These are phyloP conservation scores for Arabis hirsuta DNA, from an alignment of 345 rosid species.

Conservation along the genomic window DNA sequence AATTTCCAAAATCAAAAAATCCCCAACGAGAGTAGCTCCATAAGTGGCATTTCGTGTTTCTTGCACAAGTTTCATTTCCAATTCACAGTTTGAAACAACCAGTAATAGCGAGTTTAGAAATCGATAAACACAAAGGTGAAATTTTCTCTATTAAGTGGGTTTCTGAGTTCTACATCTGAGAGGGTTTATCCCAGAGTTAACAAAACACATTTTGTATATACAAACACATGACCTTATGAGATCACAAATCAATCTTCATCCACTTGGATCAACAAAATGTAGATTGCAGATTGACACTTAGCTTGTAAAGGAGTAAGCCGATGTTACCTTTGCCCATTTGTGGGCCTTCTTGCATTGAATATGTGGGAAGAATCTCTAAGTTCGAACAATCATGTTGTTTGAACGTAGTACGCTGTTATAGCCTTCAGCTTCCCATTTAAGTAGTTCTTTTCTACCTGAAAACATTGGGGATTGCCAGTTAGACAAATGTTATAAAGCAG, in stretches of 20 bases:
- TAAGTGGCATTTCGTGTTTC: background rate
- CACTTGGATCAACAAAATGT: conserved; percentile 20
- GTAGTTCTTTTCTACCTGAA: conserved; percentile 83
- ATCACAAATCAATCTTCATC: conserved; percentile 6
- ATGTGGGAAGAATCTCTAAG: background rate
- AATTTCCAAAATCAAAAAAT: too few relatives aligned
- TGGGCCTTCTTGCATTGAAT: conserved; percentile 15
- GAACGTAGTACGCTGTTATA: conserved; percentile 85
- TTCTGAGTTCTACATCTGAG: background rate
- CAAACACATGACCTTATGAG: conserved; percentile 9
- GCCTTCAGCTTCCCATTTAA: conserved; percentile 89
- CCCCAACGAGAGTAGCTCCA: too few relatives aligned
- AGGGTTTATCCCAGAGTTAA: conserved; percentile 17
- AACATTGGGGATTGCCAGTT: conserved; percentile 26
- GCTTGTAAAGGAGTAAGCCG: too few relatives aligned
- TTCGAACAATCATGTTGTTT: conserved; percentile 32
- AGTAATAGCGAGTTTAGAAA: too few relatives aligned
- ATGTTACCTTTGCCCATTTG: background rate
- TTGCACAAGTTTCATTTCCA: background rate
- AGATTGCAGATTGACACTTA: background rate
- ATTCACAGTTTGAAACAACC: background rate
- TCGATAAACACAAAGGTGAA: background rate
- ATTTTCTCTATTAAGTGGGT: background rate
- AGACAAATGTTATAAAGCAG: conserved; percentile 20
- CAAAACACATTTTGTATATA: conserved; percentile 11